A percentile compares a stretch with the other conserved stretches of the same genome.
phyloP scores from a whole-genome alignment of 371 early-diverging fungal genomes.

The Mucor mucedo region DNA sequence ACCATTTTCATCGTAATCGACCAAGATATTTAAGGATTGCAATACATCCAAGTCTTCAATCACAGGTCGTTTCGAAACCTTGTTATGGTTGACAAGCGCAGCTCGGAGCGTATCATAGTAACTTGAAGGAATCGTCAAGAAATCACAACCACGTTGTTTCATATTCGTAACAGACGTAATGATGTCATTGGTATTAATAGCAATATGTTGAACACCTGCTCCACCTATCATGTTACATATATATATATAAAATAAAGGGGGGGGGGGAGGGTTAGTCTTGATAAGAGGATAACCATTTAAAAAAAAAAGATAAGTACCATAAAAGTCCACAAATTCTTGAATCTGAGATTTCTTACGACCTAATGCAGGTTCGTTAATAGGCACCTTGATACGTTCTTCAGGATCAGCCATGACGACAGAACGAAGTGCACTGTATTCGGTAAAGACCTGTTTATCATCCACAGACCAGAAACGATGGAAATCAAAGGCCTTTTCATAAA shows the following conservation, averaged over 20 bases:
- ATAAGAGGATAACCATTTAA: no score
- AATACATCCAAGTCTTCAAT: slow-evolving; percentile 83
- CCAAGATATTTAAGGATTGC: slow-evolving; percentile 86
- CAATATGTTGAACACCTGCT: slow-evolving; percentile 97
- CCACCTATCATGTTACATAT: slow-evolving; percentile 36
- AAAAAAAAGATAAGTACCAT: slow-evolving; percentile 57
- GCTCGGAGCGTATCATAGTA: slow-evolving; percentile 89
- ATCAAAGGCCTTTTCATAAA: slow-evolving; percentile 85
- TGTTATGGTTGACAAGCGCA: slow-evolving; percentile 62
- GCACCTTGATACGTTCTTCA: slow-evolving; percentile 92
- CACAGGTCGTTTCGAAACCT: slow-evolving; percentile 71
- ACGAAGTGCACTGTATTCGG: slow-evolving; percentile 92
- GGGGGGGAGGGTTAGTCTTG: no score
- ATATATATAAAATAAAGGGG: no score
- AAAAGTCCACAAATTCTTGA: slow-evolving; percentile 96
- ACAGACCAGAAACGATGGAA: slow-evolving; percentile 99
- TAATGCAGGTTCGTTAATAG: slow-evolving; percentile 97
- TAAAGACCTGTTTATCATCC: slow-evolving; percentile 95
- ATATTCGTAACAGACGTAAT: slow-evolving; percentile 82
- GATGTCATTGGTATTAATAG: slow-evolving; percentile 87
- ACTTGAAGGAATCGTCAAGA: slow-evolving; percentile 84
- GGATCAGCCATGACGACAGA: slow-evolving; percentile 97
- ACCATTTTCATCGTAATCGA: slow-evolving; percentile 96
- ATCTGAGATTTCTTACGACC: slow-evolving; percentile 96
- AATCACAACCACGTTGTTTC: slow-evolving; percentile 88